A percentile compares a stretch with the other conserved stretches of the same genome.
These are phyloP conservation scores for Talinum fruticosum DNA, from an alignment of 148 eudicot species.

Conservation along the genomic window DNA sequence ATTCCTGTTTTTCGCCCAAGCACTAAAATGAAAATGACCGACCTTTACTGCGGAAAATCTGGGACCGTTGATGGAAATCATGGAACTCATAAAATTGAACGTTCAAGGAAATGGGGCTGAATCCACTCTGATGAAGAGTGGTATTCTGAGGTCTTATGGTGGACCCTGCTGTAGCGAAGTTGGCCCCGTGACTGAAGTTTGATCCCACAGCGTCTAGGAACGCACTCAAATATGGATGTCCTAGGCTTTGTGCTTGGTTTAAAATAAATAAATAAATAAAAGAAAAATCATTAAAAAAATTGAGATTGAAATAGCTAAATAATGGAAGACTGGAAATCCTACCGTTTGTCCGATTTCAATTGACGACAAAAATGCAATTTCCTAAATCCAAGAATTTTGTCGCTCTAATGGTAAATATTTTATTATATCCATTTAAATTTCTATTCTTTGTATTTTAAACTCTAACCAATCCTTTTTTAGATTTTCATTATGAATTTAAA, in stretches of 20 bases:
- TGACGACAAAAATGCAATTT: too few species aligned
- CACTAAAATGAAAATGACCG: neutral
- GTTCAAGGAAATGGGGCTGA: conserved; percentile 73
- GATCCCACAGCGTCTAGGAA: conserved; percentile 79
- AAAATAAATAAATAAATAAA: neutral
- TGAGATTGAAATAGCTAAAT: neutral
- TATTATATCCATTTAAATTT: too few species aligned
- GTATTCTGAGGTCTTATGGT: conserved; percentile 77
- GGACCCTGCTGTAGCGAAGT: conserved; percentile 93
- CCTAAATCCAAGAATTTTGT: too few species aligned
- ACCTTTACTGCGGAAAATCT: conserved; percentile 64
- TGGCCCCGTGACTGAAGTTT: conserved; percentile 87
- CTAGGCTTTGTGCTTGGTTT: conserved; percentile 61
- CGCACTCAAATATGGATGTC: conserved; percentile 61
- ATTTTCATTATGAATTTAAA: too few species aligned
- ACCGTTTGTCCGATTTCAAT: too few species aligned
- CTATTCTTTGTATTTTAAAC: too few species aligned
- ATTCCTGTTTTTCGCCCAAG: too few species aligned
- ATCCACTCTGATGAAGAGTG: conserved; percentile 63
- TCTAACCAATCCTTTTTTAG: too few species aligned
- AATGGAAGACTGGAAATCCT: neutral
- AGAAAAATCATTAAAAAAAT: neutral
- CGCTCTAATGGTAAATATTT: too few species aligned
- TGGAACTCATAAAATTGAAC: conserved; percentile 61
- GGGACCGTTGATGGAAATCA: conserved; percentile 70